Conservation (phyloP, 1,284 basidiomycete genomes). For the Pholiota adiposa region DNA sequence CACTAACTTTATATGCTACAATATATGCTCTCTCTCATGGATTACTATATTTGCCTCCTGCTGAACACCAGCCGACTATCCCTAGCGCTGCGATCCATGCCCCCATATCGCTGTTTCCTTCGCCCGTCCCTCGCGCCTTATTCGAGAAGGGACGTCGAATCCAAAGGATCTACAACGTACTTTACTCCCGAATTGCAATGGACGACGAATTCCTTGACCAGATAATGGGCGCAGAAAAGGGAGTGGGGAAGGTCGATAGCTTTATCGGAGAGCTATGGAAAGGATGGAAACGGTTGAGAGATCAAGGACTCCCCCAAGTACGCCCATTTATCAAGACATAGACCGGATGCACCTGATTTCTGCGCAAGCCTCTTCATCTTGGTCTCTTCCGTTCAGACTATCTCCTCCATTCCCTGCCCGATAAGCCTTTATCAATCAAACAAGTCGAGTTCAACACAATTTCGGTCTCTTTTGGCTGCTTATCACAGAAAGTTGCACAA, state of each 20-base stretch:
- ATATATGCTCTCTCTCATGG: constrained; percentile 89
- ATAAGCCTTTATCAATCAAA: constrained; percentile 64
- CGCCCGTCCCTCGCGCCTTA: constrained; percentile 80
- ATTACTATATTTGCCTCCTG: constrained; percentile 77
- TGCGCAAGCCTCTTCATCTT: constrained; percentile 74
- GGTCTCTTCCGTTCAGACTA: constrained; percentile 98
- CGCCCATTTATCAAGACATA: constrained; percentile 6
- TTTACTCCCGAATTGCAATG: constrained; percentile 86
- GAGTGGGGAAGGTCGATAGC: constrained; percentile 83
- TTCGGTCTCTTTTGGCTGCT: constrained; percentile 86
- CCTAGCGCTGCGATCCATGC: constrained; percentile 86
- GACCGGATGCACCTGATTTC: constrained; percentile 8
- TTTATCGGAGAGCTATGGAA: constrained; percentile 89
- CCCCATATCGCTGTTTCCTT: constrained; percentile 86
- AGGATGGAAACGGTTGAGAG: constrained; percentile 79
- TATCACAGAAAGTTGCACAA: constrained; percentile 76
- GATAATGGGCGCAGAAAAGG: constrained; percentile 78
- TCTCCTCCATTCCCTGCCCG: constrained; percentile 71
- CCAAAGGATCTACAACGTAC: constrained; percentile 81
- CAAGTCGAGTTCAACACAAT: constrained; percentile 99
- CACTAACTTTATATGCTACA: constrained; percentile 70
- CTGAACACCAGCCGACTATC: constrained; percentile 47
- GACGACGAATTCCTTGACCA: constrained; percentile 81
- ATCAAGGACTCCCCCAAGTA: constrained; percentile 55
- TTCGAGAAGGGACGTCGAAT: constrained; percentile 73